phyloP scores from a whole-genome alignment of 2,329 filamentous ascomycete species.

The Lomentospora prolificans region DNA sequence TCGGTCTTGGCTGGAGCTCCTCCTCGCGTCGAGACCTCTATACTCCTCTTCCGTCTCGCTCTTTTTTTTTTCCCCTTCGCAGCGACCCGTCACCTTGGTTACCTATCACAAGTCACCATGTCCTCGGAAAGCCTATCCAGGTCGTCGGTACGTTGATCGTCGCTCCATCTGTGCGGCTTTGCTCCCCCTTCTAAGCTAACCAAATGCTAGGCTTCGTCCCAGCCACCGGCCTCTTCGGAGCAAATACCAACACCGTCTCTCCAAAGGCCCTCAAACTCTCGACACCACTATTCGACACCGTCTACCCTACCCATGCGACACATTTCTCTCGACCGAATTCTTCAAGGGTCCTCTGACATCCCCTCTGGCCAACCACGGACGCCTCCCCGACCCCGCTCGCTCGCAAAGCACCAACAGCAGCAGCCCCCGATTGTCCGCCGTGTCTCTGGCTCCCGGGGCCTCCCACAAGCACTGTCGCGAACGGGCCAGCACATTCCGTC shows the following conservation, averaged over 20 bases:
- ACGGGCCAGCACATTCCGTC: constrained; percentile 58
- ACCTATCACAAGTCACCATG: too few species aligned
- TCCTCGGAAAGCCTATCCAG: too few species aligned
- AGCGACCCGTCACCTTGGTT: too few species aligned
- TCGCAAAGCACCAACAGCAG: constrained; percentile 18
- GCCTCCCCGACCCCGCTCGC: constrained; percentile 45
- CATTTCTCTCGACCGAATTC: constrained; percentile 87
- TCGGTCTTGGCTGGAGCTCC: too few species aligned
- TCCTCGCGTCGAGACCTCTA: too few species aligned
- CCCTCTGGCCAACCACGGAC: constrained; percentile 84
- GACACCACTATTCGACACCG: background rate
- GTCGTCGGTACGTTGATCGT: too few species aligned
- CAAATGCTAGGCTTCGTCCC: background rate
- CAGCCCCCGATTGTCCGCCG: constrained; percentile 19
- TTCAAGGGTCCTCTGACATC: constrained; percentile 89
- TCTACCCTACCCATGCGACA: constrained; percentile 50
- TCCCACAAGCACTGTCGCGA: constrained; percentile 28
- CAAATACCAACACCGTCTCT: background rate
- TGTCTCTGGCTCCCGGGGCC: constrained; percentile 20
- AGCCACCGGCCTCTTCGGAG: background rate
- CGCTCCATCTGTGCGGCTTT: too few species aligned
- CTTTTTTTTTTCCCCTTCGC: too few species aligned
- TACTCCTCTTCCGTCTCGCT: too few species aligned
- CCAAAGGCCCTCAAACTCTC: background rate
- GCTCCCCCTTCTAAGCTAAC: too few species aligned